Evolutionary conservation across 2,329 filamentous ascomycete genomes (phyloP).

Genomic region (Didymella keratinophila): DNA sequence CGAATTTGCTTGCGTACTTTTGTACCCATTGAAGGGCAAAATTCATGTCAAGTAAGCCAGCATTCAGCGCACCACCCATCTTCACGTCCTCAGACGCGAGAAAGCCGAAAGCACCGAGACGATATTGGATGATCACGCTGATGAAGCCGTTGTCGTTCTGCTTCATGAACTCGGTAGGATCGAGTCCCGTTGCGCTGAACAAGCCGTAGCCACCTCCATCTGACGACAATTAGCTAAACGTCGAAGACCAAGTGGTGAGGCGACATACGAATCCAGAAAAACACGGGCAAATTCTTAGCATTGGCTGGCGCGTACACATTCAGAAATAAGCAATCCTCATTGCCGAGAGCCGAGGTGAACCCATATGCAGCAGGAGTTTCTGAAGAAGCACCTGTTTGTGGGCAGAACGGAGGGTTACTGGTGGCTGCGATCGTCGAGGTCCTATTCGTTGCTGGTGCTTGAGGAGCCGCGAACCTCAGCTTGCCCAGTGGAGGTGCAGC

Average conservation of each 20-base stretch:
- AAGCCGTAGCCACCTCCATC: slow-evolving; percentile 53
- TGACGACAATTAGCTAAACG: slow-evolving; percentile 38
- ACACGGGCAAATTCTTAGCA: slow-evolving; percentile 61
- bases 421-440: slow-evolving; percentile 52
- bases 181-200: slow-evolving; percentile 40
- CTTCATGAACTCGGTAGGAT: slow-evolving; percentile 43
- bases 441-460: slow-evolving; percentile 53
- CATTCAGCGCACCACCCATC: slow-evolving; percentile 66
- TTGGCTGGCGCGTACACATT: slow-evolving; percentile 52
- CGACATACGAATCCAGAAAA: slow-evolving; percentile 60
- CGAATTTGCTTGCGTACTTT: slow-evolving; percentile 60
- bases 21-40: slow-evolving; percentile 68
- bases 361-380: slow-evolving; percentile 41
- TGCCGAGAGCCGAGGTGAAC: slow-evolving; percentile 40
- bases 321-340: slow-evolving; percentile 54
- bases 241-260: not conserved
- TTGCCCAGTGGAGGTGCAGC: slow-evolving; percentile 61
- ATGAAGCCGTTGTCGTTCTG: slow-evolving; percentile 60
- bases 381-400: slow-evolving; percentile 42
- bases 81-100: slow-evolving; percentile 65
- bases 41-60: slow-evolving; percentile 69
- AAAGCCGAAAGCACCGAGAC: slow-evolving; percentile 70
- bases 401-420: slow-evolving; percentile 52
- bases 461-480: slow-evolving; percentile 61
- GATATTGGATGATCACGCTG: slow-evolving; percentile 69